Percentiles rank a stretch among this genome's conserved stretches.
Evolutionary conservation across 306 rosid species (phyloP).

Genomic region (Casuarina glauca): DNA sequence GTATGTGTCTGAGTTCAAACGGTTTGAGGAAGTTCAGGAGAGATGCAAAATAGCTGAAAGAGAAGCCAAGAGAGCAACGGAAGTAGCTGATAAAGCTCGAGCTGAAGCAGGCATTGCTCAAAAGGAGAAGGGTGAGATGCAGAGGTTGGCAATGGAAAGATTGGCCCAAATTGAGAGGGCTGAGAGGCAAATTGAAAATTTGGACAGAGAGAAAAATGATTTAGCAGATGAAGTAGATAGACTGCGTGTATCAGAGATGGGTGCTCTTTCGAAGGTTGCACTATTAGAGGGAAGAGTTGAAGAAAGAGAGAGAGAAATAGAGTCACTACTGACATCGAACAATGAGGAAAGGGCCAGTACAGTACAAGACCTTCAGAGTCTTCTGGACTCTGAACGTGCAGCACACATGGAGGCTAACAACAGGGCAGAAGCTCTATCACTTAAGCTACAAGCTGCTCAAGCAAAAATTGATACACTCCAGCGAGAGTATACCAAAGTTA

Average conservation of each 20-base stretch:
- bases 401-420: constrained; percentile 89
- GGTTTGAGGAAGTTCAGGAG: constrained; percentile 77
- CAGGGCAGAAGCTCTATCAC: constrained; percentile 93
- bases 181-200: constrained; percentile 68
- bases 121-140: constrained; percentile 81
- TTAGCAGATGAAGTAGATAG: constrained; percentile 51
- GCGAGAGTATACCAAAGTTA: constrained; percentile 79
- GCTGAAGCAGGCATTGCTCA: constrained; percentile 64
- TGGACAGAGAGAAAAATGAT: constrained; percentile 61
- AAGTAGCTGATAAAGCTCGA: constrained; percentile 74
- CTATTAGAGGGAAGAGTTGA: constrained; percentile 71
- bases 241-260: constrained; percentile 58
- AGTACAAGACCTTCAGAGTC: constrained; percentile 76
- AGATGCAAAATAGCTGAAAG: constrained; percentile 78
- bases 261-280: constrained; percentile 55
- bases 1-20: constrained; percentile 67
- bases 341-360: constrained; percentile 70
- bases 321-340: constrained; percentile 68
- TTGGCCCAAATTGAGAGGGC: constrained; percentile 82
- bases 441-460: constrained; percentile 88
- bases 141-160: constrained; percentile 86
- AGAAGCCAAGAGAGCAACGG: constrained; percentile 72
- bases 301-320: constrained; percentile 83
- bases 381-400: constrained; percentile 84
- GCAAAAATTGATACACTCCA: constrained; percentile 85